Conservation (phyloP, 129 eudicot species). For the Tanacetum coccineum region DNA sequence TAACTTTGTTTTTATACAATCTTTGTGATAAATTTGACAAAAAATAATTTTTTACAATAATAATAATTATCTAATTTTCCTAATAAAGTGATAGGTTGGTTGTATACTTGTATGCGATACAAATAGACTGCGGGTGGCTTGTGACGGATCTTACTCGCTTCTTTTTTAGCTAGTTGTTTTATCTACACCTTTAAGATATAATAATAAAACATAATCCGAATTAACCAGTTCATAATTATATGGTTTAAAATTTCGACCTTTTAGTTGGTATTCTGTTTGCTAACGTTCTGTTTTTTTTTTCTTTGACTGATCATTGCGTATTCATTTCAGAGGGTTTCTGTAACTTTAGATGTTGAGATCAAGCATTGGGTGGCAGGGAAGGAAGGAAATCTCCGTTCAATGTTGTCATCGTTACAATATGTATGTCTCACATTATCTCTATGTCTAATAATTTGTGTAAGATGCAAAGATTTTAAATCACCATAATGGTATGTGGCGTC, state of each 20-base stretch:
- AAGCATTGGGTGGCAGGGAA: constrained; percentile 97
- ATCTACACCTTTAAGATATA: too few relatives aligned
- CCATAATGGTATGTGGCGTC: constrained; percentile 3
- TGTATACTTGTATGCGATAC: too few relatives aligned
- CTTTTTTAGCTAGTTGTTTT: too few relatives aligned
- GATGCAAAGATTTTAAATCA: constrained; percentile 6
- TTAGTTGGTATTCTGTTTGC: neutral
- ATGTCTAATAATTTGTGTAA: neutral
- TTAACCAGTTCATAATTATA: too few relatives aligned
- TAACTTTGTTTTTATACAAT: too few relatives aligned
- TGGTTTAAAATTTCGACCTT: too few relatives aligned
- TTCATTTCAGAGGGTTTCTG: constrained; percentile 67
- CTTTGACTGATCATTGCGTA: constrained; percentile 17
- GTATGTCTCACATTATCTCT: constrained; percentile 40
- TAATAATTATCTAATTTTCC: too few relatives aligned
- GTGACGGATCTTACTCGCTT: too few relatives aligned
- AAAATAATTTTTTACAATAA: too few relatives aligned
- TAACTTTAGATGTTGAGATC: constrained; percentile 76
- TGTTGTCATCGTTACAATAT: constrained; percentile 85
- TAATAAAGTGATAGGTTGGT: too few relatives aligned
- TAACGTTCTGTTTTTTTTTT: neutral
- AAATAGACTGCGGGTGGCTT: too few relatives aligned
- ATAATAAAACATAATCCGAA: neutral
- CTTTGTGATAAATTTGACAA: too few relatives aligned
- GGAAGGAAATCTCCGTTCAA: constrained; percentile 92